phyloP scores from a whole-genome alignment of 2,329 filamentous ascomycete genomes.

The Alternaria sp. region DNA sequence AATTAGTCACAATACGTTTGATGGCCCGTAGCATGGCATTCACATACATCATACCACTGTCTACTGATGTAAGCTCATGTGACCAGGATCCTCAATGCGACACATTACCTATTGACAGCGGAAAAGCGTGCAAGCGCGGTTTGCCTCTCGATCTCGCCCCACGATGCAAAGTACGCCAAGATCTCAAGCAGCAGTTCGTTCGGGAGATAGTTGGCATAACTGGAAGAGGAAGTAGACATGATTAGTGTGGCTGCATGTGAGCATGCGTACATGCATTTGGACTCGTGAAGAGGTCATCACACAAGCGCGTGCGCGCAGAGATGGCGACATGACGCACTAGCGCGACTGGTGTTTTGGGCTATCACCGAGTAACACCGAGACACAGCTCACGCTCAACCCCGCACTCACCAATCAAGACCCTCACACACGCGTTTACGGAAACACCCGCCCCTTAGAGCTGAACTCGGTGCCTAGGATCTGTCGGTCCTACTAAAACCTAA shows the following conservation, averaged over 20 bases:
- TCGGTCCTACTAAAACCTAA: background rate
- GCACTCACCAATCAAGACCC: background rate
- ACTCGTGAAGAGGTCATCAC: background rate
- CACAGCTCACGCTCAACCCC: background rate
- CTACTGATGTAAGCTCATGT: slow-evolving; percentile 27
- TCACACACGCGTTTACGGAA: background rate
- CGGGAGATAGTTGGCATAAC: slow-evolving; percentile 54
- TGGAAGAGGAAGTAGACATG: slow-evolving; percentile 2
- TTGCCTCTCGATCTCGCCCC: slow-evolving; percentile 49
- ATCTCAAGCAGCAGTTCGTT: slow-evolving; percentile 62
- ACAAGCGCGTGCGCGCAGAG: background rate
- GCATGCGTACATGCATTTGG: background rate
- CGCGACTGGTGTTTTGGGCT: background rate
- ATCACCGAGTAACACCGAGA: slow-evolving; percentile 3
- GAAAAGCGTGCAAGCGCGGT: slow-evolving; percentile 59
- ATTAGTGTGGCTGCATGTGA: background rate
- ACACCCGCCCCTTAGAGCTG: background rate
- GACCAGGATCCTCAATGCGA: background rate
- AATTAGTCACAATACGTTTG: background rate
- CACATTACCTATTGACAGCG: slow-evolving; percentile 45
- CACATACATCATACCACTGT: slow-evolving; percentile 62
- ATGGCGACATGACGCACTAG: slow-evolving; percentile 9
- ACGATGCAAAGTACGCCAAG: slow-evolving; percentile 51
- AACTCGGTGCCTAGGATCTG: background rate
- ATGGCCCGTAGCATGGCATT: background rate